A percentile compares a stretch with the other conserved stretches of the same genome.
phyloP scores from a whole-genome alignment of 257 asterid genomes.

The Orobanche coerulescens region DNA sequence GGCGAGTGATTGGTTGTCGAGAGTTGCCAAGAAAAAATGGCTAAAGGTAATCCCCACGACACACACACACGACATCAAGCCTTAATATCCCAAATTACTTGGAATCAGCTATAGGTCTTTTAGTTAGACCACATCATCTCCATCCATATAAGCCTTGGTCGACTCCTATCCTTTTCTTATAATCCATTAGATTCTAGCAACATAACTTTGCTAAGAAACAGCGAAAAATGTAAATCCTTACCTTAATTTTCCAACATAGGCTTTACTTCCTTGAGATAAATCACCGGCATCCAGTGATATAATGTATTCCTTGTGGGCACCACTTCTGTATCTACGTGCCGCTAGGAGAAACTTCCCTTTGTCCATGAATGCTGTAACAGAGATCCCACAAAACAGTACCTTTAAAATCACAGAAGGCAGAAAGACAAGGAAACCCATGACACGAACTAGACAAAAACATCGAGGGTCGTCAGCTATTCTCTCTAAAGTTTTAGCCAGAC shows the following conservation, averaged over 20 bases:
- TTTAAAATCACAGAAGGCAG: background rate
- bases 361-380: conserved; percentile 62
- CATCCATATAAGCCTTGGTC: too few relatives aligned
- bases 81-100: too few relatives aligned
- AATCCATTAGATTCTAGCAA: too few relatives aligned
- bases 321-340: conserved; percentile 66
- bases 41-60: conserved; percentile 26
- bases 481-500: too few relatives aligned
- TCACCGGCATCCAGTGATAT: conserved; percentile 73
- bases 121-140: too few relatives aligned
- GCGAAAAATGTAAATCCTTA: conserved; percentile 20
- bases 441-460: background rate
- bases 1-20: background rate
- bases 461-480: background rate
- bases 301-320: conserved; percentile 74
- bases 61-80: too few relatives aligned
- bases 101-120: too few relatives aligned
- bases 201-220: conserved; percentile 1
- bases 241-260: conserved; percentile 92
- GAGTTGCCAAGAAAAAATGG: conserved; percentile 21
- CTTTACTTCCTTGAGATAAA: conserved; percentile 82
- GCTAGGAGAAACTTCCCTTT: conserved; percentile 92
- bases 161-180: too few relatives aligned
- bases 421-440: background rate
- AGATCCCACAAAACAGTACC: conserved; percentile 17